Evolutionary conservation across 2,329 filamentous ascomycete species (phyloP).

Genomic region (Didymella glomerata): DNA sequence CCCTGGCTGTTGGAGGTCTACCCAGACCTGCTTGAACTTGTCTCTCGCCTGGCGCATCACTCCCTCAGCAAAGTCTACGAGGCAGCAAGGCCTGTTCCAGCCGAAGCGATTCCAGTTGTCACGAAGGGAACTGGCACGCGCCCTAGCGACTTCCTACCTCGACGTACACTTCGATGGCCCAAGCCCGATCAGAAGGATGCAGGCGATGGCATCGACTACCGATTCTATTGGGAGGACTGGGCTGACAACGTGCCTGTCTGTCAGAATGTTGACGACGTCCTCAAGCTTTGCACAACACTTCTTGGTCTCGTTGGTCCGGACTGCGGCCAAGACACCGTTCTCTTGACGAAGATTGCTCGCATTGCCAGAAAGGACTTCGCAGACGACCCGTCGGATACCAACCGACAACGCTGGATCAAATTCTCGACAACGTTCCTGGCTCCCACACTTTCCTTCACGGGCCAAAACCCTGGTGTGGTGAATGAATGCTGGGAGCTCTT

Average conservation of each 20-base stretch:
- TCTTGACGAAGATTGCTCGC: slow-evolving; percentile 82
- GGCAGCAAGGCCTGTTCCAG: slow-evolving; percentile 58
- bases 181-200: slow-evolving; percentile 80
- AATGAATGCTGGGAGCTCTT: slow-evolving; percentile 88
- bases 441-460: slow-evolving; percentile 85
- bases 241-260: slow-evolving; percentile 91
- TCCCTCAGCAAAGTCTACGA: slow-evolving; percentile 79
- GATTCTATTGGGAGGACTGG: slow-evolving; percentile 99
- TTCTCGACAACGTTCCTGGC: slow-evolving; percentile 85
- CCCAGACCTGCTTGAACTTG: slow-evolving; percentile 78
- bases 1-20: slow-evolving; percentile 90
- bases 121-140: slow-evolving; percentile 61
- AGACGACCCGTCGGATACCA: slow-evolving; percentile 73
- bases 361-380: slow-evolving; percentile 81
- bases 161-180: slow-evolving; percentile 81
- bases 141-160: slow-evolving; percentile 64
- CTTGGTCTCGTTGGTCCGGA: slow-evolving; percentile 87
- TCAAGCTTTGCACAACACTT: slow-evolving; percentile 83
- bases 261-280: slow-evolving; percentile 88
- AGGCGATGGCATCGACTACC: slow-evolving; percentile 78
- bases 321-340: slow-evolving; percentile 81
- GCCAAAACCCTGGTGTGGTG: slow-evolving; percentile 81
- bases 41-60: slow-evolving; percentile 86
- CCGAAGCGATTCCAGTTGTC: slow-evolving; percentile 52
- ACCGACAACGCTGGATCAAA: slow-evolving; percentile 81